Evolutionary conservation across 768 basidiomycete species (phyloP), one percentile per base, ranked within the genome.

Genomic region (Boletellus sp.): DNA sequence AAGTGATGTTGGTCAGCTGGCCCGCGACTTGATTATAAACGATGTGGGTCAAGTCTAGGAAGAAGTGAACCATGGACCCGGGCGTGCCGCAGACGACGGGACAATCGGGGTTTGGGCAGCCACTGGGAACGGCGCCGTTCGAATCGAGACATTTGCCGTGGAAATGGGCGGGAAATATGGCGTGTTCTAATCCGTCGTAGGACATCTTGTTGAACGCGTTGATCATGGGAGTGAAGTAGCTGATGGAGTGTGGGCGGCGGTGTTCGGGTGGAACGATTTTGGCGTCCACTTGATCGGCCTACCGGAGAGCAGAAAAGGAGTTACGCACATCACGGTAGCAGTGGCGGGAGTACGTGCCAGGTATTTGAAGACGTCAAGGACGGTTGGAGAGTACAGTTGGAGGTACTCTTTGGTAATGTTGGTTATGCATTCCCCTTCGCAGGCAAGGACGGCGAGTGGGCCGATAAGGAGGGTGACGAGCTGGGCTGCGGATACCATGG

Each of bases 41-140:
- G 62, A 84, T 78, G 42, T 58, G 65, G 31, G 67, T 60, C 17
- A 89, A 71, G 24, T 57, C 72, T 8, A 70, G 43, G 66, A 75
- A 89, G 69, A 80, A 85, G 67, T 88, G 85, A 10, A 85, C 77
- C 56, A 90, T 67, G 3, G 87, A 89, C 10, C 87, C 87, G n/a
- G 88, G 85, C 6, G 87, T 90, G 59, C 88, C 87, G 54, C 87
- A 90, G 28, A 88, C 78, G 48, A 87, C 78, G 19, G 85, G 79
- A 62, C 87, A 90, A 59, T 89, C 80, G 32, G 87, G 85, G 56
- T 89, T 86, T 9, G 87, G 87, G 57, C 88, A 90, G 20, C 88
- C 87, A 2, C 69, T 45, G 15, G 87, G 87, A 35, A 85, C 78
- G 48, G 74, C 67, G 36, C 80, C 79, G 38, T 78, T 70, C 20